phyloP scores from a whole-genome alignment of 2,329 filamentous ascomycete species.

The Mollisia scopiformis region DNA sequence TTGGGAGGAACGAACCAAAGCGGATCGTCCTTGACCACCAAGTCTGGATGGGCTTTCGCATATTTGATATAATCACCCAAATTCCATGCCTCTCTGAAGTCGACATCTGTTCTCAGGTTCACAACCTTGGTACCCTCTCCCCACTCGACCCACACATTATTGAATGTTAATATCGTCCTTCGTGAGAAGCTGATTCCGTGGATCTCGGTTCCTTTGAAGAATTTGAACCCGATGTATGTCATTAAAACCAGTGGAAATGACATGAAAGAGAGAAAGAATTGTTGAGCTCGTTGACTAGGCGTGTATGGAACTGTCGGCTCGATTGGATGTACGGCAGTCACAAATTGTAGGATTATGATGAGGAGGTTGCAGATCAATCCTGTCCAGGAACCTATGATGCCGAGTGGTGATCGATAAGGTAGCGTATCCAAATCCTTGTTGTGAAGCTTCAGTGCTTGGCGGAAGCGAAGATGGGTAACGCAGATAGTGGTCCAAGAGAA shows the following conservation, averaged over 20 bases:
- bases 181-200: neutral
- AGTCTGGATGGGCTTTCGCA: neutral
- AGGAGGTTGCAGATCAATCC: conserved; percentile 58
- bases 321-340: neutral
- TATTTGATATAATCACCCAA: neutral
- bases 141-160: neutral
- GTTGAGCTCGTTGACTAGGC: neutral
- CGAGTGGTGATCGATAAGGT: conserved; percentile 60
- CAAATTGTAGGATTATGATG: conserved; percentile 25
- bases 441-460: conserved; percentile 56
- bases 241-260: neutral
- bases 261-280: conserved; percentile 2
- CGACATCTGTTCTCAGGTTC: neutral
- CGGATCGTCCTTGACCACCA: neutral
- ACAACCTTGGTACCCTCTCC: neutral
- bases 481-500: conserved; percentile 68
- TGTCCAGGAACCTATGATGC: conserved; percentile 61
- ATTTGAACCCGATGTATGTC: neutral
- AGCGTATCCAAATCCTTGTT: conserved; percentile 62
- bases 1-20: neutral
- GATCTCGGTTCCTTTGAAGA: conserved; percentile 1
- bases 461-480: conserved; percentile 67
- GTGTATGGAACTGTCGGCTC: neutral
- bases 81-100: neutral
- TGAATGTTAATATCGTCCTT: neutral